Evolutionary conservation across 2,329 filamentous ascomycete genomes (phyloP), one percentile per base, ranked within the genome.

Genomic region (Colletotrichum musae): DNA sequence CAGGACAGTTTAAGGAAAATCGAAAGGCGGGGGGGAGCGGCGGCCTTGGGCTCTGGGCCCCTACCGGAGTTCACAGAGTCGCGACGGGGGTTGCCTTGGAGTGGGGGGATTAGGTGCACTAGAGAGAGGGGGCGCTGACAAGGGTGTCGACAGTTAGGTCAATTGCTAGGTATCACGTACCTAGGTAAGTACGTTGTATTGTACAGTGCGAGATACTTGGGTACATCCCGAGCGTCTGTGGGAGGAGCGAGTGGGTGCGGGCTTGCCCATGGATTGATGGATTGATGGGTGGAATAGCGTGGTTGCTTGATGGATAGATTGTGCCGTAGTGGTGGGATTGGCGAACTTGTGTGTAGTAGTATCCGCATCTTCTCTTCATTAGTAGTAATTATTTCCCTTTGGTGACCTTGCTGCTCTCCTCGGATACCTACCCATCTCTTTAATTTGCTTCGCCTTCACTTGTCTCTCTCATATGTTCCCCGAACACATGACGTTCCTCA

Each of bases 1-100:
- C 77, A 78, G 18, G 75, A 80, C 76, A 78, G 77, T 79, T 81
- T 80, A 78, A 80, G 66, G 62, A 80, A 75, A 77, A 78, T 74
- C 71, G 72, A 77, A 72, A 72, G 71, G 72, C 70, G 70, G 73
- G 72, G 72, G 70, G 74, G 21, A 47, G 74, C 74, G 74, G 74
- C 75, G 74, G 70, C 56, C 65, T 58, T 70, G 43, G 57, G 28
- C 47, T 58, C 53, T 63, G 58, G 36, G 57, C 57, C 47, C 41
- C 47, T 56, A 57, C 61, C 28, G 66, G 51, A 69, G 43, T 56
- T 36, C 61, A 60, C 50, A 60, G 36, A 51, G 62, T 41, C 62
- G 56, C 66, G 56, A 66, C 56, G 62, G 66, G 66, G 66, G 60
- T 54, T 21, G n/a, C 54, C 62, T 56, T 56, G 66, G 45, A 36